Conservation (phyloP, 179 eudicot species). For the Vitellaria paradoxa region DNA sequence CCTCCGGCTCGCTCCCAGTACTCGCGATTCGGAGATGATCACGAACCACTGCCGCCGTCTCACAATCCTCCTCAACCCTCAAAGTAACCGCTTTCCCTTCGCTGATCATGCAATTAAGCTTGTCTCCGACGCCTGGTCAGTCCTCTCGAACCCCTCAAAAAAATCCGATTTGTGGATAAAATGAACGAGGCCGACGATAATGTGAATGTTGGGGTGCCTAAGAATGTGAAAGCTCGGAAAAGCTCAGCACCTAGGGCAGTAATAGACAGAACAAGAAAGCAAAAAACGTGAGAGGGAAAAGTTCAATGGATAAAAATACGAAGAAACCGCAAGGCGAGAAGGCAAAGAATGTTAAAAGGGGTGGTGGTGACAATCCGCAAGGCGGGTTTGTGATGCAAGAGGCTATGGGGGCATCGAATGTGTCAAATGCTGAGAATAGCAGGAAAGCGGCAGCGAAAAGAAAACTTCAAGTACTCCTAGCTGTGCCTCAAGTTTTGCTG, state of each 20-base stretch:
- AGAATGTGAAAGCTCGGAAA: too few species aligned
- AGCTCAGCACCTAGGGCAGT: too few species aligned
- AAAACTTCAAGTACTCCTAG: neutral
- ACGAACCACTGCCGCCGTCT: slow-evolving; percentile 51
- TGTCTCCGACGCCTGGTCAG: too few species aligned
- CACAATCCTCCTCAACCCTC: too few species aligned
- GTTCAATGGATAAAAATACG: slow-evolving; percentile 15
- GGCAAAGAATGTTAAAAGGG: slow-evolving; percentile 27
- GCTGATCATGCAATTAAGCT: too few species aligned
- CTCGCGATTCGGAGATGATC: slow-evolving; percentile 54
- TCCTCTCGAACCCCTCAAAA: slow-evolving; percentile 46
- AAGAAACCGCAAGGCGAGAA: slow-evolving; percentile 16
- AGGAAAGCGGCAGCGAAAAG: slow-evolving; percentile 24
- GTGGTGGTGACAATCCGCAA: slow-evolving; percentile 28
- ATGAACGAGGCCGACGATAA: too few species aligned
- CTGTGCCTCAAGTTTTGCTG: too few species aligned
- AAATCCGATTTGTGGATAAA: slow-evolving; percentile 24
- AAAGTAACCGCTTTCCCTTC: too few species aligned
- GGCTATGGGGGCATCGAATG: slow-evolving; percentile 15
- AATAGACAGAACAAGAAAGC: slow-evolving; percentile 34
- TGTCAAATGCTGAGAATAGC: slow-evolving; percentile 19
- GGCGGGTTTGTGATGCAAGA: slow-evolving; percentile 26
- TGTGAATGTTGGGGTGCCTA: too few species aligned
- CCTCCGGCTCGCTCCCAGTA: too few species aligned
- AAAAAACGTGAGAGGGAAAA: slow-evolving; percentile 28